Percentiles rank a stretch among this genome's conserved stretches.
These are phyloP conservation scores for Leccinellum albellum DNA, from an alignment of 768 basidiomycete species.

Conservation along the genomic window DNA sequence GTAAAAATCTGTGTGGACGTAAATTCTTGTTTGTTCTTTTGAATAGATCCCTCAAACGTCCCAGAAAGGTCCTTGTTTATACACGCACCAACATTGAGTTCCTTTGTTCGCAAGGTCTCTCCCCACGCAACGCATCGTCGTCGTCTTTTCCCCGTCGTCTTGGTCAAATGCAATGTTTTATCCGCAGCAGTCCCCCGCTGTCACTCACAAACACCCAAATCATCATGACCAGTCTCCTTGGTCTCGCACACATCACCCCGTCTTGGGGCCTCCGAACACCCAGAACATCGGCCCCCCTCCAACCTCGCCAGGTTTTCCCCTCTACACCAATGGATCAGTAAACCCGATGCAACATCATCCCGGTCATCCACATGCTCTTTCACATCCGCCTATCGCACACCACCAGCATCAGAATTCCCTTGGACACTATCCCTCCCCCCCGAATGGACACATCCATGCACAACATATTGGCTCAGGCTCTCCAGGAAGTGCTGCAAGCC, in stretches of 20 bases:
- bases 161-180: constrained; percentile 69
- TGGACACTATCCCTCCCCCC: constrained; percentile 77
- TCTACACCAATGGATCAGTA: constrained; percentile 69
- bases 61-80: neutral
- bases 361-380: constrained; percentile 49
- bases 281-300: constrained; percentile 57
- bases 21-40: too few relatives aligned
- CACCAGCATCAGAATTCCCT: constrained; percentile 81
- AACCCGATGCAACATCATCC: constrained; percentile 60
- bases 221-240: constrained; percentile 77
- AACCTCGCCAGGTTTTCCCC: constrained; percentile 68
- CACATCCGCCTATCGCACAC: constrained; percentile 51
- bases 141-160: constrained; percentile 1
- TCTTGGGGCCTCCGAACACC: constrained; percentile 42
- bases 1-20: constrained; percentile 13
- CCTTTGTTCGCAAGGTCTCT: constrained; percentile 11
- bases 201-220: constrained; percentile 69
- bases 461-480: constrained; percentile 59
- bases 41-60: too few relatives aligned
- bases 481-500: constrained; percentile 50
- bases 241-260: constrained; percentile 59
- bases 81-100: constrained; percentile 3
- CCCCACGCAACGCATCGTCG: neutral
- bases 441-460: constrained; percentile 58
- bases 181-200: constrained; percentile 78